Conservation (phyloP, 371 early-diverging fungal genomes). For the Mycotypha africana region DNA sequence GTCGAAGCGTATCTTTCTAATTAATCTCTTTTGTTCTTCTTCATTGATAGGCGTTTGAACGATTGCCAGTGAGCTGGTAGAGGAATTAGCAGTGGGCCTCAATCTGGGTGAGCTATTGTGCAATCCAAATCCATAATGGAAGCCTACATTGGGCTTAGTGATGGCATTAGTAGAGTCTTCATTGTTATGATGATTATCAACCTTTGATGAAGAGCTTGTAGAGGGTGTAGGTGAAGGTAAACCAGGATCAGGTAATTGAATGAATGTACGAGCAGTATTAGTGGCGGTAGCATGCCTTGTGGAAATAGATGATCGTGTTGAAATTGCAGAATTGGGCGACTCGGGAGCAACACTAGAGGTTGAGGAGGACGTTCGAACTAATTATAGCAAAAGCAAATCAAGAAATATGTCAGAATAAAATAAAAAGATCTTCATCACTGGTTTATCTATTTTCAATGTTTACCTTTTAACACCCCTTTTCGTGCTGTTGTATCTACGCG, state of each 20-base stretch:
- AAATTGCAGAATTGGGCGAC: slow-evolving; percentile 32
- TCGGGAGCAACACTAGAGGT: slow-evolving; percentile 18
- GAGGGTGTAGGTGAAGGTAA: slow-evolving; percentile 39
- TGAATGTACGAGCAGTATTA: slow-evolving; percentile 4
- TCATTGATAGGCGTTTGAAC: too few relatives aligned
- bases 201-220: slow-evolving; percentile 22
- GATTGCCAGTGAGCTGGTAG: slow-evolving; percentile 15
- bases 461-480: slow-evolving; percentile 32
- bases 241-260: slow-evolving; percentile 11
- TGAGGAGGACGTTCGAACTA: too few relatives aligned
- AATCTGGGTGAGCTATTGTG: slow-evolving; percentile 40
- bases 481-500: too few relatives aligned
- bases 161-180: not conserved
- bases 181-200: slow-evolving; percentile 2
- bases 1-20: slow-evolving; percentile 52
- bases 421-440: slow-evolving; percentile 1
- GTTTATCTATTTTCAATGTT: not conserved
- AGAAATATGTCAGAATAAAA: not conserved
- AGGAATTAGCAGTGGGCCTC: slow-evolving; percentile 33
- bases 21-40: too few relatives aligned
- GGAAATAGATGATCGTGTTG: slow-evolving; percentile 23
- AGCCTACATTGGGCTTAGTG: slow-evolving; percentile 18
- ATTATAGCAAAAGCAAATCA: too few relatives aligned
- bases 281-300: slow-evolving; percentile 18
- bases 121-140: slow-evolving; percentile 38